Percentiles rank a stretch among this genome's conserved stretches.
phyloP scores from a whole-genome alignment of 306 rosid species.

The Quercus glauca region DNA sequence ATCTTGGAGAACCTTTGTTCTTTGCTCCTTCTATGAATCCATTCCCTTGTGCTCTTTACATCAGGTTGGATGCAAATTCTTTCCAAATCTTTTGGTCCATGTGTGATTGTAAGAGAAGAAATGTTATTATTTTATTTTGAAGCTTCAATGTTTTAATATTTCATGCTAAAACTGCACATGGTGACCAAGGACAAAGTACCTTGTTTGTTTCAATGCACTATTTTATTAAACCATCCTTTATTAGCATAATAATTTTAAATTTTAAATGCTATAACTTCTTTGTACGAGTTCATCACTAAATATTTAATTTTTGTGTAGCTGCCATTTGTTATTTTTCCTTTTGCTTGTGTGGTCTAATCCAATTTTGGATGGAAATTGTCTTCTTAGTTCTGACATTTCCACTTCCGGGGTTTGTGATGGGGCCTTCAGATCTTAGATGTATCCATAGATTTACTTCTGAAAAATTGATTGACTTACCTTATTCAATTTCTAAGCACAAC shows the following conservation, averaged over 20 bases:
- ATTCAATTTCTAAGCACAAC: background rate
- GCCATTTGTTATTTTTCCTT: background rate
- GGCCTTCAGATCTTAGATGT: background rate
- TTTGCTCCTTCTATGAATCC: conserved; percentile 7
- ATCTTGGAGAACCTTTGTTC: conserved; percentile 11
- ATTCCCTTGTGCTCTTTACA: conserved; percentile 7
- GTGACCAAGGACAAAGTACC: background rate
- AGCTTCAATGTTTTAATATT: background rate
- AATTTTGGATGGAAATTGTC: background rate
- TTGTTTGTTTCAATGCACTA: background rate
- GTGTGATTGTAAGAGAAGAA: background rate
- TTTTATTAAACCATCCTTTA: background rate
- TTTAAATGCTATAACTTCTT: background rate
- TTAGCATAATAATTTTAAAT: background rate
- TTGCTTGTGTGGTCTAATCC: background rate
- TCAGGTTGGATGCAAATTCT: conserved; percentile 9
- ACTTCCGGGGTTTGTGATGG: background rate
- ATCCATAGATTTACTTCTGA: background rate
- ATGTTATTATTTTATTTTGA: background rate
- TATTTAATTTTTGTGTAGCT: background rate
- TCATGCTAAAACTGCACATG: background rate
- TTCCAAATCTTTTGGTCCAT: conserved; percentile 1
- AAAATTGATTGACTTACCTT: background rate
- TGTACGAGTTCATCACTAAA: too few species aligned
- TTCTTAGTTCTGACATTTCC: background rate